Evolutionary conservation across 1,284 basidiomycete species (phyloP), one percentile per base, ranked within the genome.

Genomic region (Melampsora occidentalis): DNA sequence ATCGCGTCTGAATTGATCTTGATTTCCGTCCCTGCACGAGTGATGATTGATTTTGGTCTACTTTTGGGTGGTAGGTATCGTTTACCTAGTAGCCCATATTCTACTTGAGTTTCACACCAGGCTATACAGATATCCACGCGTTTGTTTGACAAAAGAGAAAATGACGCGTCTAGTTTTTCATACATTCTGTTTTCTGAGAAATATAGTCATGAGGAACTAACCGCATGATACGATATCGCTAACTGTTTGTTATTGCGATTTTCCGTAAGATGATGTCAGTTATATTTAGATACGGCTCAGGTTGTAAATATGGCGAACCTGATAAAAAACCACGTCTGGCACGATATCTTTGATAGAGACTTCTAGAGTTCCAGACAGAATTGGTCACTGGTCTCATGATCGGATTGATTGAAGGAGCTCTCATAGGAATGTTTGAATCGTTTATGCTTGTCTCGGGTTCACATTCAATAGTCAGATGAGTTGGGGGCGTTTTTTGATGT

Each of bases 81-180:
- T 42, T 69, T 76, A 18, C 59, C 66, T 16, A 76, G 61, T 28
- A 76, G 51, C 14, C 73, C 73, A 49, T 76, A 76, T 42, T 76
- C 73, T n/a, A 69, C 67, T 35, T 76, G 73, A 14, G 68, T 46
- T 46, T 76, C 59, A 65, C 73, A 76, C 73, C 73, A 76, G 20
- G 67, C 73, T 76, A 5, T 28, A 61, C 5, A 59, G 14, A 16
- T 28, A 14, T 39, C 5, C n/a, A 5, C 28, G 33, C 20, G 20
- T 33, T 28, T 22, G 33, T 61, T 46, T 46, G 42, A 22, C 28
- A 10, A 25, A 25, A 25, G 12, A 9, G n/a, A n/a, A 59, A 18
- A 49, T 69, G 18, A 25, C 22, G 12, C 51, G 9, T 64, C 33
- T 31, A 64, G 33, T 33, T 28, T 33, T 64, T 39, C 14, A 28